Evolutionary conservation across 2,329 filamentous ascomycete genomes (phyloP).

Genomic region (Ophiostoma montium): DNA sequence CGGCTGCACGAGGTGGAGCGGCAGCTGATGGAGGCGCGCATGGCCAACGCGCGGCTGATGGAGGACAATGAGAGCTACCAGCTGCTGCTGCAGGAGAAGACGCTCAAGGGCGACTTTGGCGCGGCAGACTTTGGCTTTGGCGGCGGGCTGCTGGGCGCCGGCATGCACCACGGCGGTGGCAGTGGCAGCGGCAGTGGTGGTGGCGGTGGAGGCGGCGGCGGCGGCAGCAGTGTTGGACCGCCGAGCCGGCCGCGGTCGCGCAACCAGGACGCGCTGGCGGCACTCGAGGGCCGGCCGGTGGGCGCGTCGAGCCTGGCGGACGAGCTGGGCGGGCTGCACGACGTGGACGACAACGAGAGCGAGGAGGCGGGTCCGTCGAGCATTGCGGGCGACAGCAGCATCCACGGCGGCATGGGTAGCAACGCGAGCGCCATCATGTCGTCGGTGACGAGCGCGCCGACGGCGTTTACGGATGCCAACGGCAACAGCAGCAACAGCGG

Average conservation of each 20-base stretch:
- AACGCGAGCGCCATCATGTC: background rate
- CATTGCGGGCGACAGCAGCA: background rate
- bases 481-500: no score
- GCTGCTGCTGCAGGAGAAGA: slow-evolving; percentile 84
- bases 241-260: slow-evolving; percentile 24
- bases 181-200: background rate
- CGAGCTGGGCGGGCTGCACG: slow-evolving; percentile 83
- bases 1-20: slow-evolving; percentile 82
- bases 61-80: slow-evolving; percentile 99
- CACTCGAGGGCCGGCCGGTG: slow-evolving; percentile 40
- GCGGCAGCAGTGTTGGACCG: background rate
- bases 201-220: background rate
- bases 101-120: slow-evolving; percentile 82
- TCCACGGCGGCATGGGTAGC: background rate
- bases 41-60: slow-evolving; percentile 92
- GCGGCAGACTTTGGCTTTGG: slow-evolving; percentile 68
- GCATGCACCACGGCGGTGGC: background rate
- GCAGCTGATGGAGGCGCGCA: slow-evolving; percentile 76
- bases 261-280: slow-evolving; percentile 50
- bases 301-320: slow-evolving; percentile 54
- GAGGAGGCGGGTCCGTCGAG: slow-evolving; percentile 1
- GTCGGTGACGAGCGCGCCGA: background rate
- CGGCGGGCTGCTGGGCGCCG: slow-evolving; percentile 16
- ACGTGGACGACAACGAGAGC: slow-evolving; percentile 26
- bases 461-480: background rate